These are phyloP conservation scores for Macrocybe gigantea DNA, from an alignment of 768 basidiomycete genomes.

Conservation along the genomic window DNA sequence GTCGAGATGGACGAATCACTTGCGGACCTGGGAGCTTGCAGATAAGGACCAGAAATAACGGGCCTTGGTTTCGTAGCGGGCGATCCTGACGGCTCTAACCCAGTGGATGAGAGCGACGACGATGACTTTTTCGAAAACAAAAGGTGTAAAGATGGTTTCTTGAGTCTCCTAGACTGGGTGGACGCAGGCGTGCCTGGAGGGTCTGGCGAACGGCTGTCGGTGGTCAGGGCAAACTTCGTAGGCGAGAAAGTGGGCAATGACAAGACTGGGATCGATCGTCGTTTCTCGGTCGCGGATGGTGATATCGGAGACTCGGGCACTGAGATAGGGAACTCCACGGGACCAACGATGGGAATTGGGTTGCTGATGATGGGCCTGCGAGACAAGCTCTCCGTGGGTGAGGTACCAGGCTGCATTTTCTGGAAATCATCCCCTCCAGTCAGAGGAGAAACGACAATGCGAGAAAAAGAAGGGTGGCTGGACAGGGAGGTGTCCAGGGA, in stretches of 20 bases:
- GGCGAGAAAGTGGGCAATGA: conserved; percentile 31
- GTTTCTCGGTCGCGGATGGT: conserved; percentile 14
- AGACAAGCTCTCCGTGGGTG: conserved; percentile 7
- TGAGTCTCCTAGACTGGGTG: conserved; percentile 33
- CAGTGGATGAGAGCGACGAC: conserved; percentile 31
- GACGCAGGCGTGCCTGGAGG: conserved; percentile 27
- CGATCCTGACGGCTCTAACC: conserved; percentile 11
- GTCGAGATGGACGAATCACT: conserved; percentile 47
- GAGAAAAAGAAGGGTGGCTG: conserved; percentile 33
- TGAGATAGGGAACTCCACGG: conserved; percentile 41
- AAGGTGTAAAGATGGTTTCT: conserved; percentile 66
- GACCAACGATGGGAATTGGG: conserved; percentile 22
- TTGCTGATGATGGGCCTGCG: conserved; percentile 22
- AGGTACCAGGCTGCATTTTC: no score
- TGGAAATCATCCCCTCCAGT: no score
- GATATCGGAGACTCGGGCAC: conserved; percentile 16
- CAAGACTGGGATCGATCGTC: conserved; percentile 33
- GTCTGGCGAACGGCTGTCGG: conserved; percentile 13
- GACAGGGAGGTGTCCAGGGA: conserved; percentile 57
- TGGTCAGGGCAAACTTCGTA: conserved; percentile 5
- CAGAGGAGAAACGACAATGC: conserved; percentile 21
- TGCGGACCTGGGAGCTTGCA: conserved; percentile 27
- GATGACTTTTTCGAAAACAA: conserved; percentile 62
- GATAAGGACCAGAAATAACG: conserved; percentile 23
- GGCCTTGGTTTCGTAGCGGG: conserved; percentile 19